Evolutionary conservation across 2,329 filamentous ascomycete species (phyloP).

Genomic region (Fusarium sulawesiense): DNA sequence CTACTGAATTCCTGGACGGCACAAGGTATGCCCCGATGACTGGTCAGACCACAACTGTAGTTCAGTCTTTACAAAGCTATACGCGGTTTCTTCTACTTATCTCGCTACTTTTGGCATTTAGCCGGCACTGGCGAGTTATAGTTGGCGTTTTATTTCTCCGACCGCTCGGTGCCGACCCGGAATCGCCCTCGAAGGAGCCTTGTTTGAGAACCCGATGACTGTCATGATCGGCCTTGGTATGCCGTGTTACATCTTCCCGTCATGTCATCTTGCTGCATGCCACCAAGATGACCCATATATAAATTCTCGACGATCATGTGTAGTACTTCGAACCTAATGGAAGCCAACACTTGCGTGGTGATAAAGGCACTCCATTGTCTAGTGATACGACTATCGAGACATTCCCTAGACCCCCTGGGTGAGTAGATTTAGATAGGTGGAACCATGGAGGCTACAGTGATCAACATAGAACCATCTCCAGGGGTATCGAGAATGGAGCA

Average conservation of each 20-base stretch:
- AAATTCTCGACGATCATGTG: conserved; percentile 23
- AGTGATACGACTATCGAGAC: conserved; percentile 36
- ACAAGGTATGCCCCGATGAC: conserved; percentile 2
- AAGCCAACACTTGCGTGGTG: conserved; percentile 27
- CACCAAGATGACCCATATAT: background rate
- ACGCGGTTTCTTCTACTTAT: background rate
- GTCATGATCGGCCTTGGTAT: conserved; percentile 5
- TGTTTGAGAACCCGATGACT: background rate
- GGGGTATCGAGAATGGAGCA: conserved; percentile 8
- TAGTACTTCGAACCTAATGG: background rate
- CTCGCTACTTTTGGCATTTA: conserved; percentile 4
- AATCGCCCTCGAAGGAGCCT: conserved; percentile 6
- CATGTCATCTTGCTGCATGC: background rate
- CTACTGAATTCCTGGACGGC: background rate
- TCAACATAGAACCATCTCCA: conserved; percentile 6
- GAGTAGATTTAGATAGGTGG: conserved; percentile 15
- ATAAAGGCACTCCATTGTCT: background rate
- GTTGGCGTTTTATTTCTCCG: conserved; percentile 2
- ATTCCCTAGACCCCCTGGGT: conserved; percentile 23
- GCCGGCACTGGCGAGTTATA: background rate
- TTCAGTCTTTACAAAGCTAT: conserved; percentile 8
- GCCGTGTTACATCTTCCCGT: background rate
- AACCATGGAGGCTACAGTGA: conserved; percentile 4
- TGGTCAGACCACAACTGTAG: conserved; percentile 23
- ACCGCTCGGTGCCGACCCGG: conserved; percentile 15